Evolutionary conservation across 1,284 basidiomycete species (phyloP), one percentile per base, ranked within the genome.

Genomic region (Trichosporon inkin): DNA sequence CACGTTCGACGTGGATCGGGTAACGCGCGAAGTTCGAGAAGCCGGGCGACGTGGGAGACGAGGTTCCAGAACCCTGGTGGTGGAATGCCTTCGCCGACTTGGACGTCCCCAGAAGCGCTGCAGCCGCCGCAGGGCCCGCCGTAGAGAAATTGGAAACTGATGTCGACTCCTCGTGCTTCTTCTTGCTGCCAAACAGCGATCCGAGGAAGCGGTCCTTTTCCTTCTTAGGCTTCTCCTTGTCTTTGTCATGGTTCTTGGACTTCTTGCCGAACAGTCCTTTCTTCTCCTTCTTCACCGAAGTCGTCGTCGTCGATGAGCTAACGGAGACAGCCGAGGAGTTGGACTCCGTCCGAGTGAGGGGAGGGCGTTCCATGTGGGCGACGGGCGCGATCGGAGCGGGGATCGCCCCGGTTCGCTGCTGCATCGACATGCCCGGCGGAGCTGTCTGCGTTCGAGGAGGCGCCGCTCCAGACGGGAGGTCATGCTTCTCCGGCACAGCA

Each of bases 1-100:
- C 95, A 22, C 95, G 85, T 78, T 99, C 95, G 67, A 99, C 92
- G 72, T 98, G 95, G 64, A 99, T 96, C 8, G 95, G 96, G 74
- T 98, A 95, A 62, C 95, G 86, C 55, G 88, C 83, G 71, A 86
- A 89, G 62, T 76, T 79, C 83, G 83, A 73, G 63, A 80, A 81
- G 2, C 70, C 88, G 83, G 68, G 84, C 78, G 69, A 85, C 80
- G 74, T 82, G 11, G 81, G 73, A 78, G 81, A 66, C 75, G 78
- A 72, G 34, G 53, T 66, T 64, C 59, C 71, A 58, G 60, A 67
- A 54, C 64, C 58, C 22, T 74, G 72, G 6, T 70, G 62, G 11
- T 73, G 74, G 6, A 75, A 59, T 28, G 81, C 81, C 74, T 88
- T 90, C 19, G 87, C 86, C 6, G 88, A 87, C 76, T 89, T 91